Evolutionary conservation across 768 basidiomycete species (phyloP).

Genomic region (Cystofilobasidium macerans): DNA sequence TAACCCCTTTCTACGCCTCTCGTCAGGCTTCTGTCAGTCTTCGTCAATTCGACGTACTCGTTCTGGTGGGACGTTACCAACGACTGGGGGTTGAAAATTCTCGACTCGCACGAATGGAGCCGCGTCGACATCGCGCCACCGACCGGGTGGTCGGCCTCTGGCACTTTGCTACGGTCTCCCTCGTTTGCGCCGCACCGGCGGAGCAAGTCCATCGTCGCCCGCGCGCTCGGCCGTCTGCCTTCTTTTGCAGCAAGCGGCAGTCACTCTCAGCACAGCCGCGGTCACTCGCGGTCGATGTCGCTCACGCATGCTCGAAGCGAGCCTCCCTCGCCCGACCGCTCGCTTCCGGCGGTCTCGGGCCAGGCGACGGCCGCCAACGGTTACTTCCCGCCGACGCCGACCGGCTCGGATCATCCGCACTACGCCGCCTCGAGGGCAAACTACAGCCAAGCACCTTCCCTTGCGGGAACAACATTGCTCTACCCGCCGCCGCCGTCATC

Average conservation of each 20-base stretch:
- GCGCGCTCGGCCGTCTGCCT: background rate
- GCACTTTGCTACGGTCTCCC: background rate
- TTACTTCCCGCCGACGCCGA: constrained; percentile 1
- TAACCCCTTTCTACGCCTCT: background rate
- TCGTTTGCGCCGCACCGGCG: background rate
- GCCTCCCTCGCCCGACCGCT: background rate
- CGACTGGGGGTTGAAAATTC: constrained; percentile 85
- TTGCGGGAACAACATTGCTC: too few relatives aligned
- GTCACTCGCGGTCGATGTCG: constrained; percentile 1
- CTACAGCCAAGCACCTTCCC: background rate
- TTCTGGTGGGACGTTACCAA: constrained; percentile 99
- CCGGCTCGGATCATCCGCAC: background rate
- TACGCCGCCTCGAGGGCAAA: background rate
- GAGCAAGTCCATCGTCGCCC: constrained; percentile 3
- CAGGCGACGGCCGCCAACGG: background rate
- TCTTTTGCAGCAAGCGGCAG: background rate
- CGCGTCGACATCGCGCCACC: constrained; percentile 15
- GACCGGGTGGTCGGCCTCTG: background rate
- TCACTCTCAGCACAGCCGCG: background rate
- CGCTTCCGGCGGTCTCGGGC: background rate
- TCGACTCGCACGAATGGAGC: constrained; percentile 38
- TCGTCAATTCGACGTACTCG: constrained; percentile 81
- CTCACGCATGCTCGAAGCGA: background rate
- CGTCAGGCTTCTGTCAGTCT: constrained; percentile 66
- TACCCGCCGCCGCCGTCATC: constrained; percentile 11